Evolutionary conservation across 2,329 filamentous ascomycete genomes (phyloP).

Genomic region (Xylaria sp.): DNA sequence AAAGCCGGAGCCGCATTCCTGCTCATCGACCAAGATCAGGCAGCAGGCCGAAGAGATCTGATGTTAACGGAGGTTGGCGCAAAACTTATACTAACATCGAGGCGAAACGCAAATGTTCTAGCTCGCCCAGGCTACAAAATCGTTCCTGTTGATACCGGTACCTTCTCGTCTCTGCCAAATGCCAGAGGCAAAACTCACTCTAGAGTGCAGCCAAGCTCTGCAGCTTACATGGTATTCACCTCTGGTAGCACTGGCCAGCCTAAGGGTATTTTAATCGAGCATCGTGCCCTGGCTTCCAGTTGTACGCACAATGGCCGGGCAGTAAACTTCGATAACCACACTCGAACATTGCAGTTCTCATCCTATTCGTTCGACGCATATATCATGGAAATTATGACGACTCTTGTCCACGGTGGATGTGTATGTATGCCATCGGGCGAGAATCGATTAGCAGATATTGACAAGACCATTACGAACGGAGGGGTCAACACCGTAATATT

Average conservation of each 20-base stretch:
- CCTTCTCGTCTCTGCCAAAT: background rate
- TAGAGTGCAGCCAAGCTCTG: background rate
- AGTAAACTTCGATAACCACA: background rate
- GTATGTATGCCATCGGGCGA: slow-evolving; percentile 13
- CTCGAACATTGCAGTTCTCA: slow-evolving; percentile 14
- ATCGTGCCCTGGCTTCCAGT: slow-evolving; percentile 3
- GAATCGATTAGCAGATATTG: background rate
- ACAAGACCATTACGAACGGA: background rate
- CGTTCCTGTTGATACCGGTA: background rate
- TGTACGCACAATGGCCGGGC: background rate
- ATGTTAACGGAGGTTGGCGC: background rate
- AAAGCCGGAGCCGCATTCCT: slow-evolving; percentile 3
- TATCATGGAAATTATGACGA: slow-evolving; percentile 10
- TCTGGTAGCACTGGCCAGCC: slow-evolving; percentile 16
- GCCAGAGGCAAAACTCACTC: background rate
- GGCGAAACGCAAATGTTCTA: background rate
- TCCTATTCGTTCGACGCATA: slow-evolving; percentile 15
- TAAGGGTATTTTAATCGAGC: slow-evolving; percentile 11
- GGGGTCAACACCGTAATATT: slow-evolving; percentile 12
- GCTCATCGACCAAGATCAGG: slow-evolving; percentile 1
- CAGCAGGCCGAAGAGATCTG: slow-evolving; percentile 1
- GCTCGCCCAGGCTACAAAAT: background rate
- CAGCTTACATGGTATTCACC: slow-evolving; percentile 4
- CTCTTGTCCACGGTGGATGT: slow-evolving; percentile 11
- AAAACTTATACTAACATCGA: slow-evolving; percentile 5